These are phyloP conservation scores for Hyaloscypha variabilis DNA, from an alignment of 495 filamentous ascomycete genomes.

Conservation along the genomic window DNA sequence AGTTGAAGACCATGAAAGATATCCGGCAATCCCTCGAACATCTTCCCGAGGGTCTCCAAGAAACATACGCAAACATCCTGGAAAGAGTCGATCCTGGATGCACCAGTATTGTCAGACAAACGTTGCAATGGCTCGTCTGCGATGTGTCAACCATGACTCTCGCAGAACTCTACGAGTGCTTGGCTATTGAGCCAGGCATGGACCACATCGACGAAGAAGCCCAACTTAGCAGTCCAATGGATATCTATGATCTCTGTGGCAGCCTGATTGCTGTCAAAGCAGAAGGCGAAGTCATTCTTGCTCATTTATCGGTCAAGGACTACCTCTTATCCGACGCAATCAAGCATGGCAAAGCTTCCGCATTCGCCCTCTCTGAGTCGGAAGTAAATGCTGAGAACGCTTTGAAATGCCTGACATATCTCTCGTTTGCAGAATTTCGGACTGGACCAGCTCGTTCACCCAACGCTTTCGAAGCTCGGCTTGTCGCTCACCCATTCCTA, in stretches of 20 bases:
- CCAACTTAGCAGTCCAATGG: not conserved
- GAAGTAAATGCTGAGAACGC: not conserved
- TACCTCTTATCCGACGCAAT: not conserved
- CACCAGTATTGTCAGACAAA: not conserved
- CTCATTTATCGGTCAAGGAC: constrained; percentile 5
- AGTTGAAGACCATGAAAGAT: not conserved
- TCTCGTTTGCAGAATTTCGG: not conserved
- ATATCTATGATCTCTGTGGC: not conserved
- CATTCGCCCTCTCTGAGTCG: not conserved
- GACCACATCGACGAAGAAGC: not conserved
- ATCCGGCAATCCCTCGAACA: not conserved
- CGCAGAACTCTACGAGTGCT: not conserved
- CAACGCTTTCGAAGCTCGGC: not conserved
- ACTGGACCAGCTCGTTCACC: not conserved
- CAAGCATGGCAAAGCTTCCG: not conserved
- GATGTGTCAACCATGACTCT: not conserved
- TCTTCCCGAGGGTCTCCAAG: not conserved
- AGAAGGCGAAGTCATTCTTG: not conserved
- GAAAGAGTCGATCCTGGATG: not conserved
- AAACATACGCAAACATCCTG: not conserved
- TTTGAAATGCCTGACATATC: not conserved
- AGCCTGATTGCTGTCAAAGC: not conserved
- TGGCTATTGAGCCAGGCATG: not conserved
- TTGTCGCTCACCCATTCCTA: not conserved
- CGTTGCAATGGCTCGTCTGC: not conserved